Percentiles rank a stretch among this genome's conserved stretches.
Evolutionary conservation across 1,284 basidiomycete genomes (phyloP).

Genomic region (Microbotryum intermedium): DNA sequence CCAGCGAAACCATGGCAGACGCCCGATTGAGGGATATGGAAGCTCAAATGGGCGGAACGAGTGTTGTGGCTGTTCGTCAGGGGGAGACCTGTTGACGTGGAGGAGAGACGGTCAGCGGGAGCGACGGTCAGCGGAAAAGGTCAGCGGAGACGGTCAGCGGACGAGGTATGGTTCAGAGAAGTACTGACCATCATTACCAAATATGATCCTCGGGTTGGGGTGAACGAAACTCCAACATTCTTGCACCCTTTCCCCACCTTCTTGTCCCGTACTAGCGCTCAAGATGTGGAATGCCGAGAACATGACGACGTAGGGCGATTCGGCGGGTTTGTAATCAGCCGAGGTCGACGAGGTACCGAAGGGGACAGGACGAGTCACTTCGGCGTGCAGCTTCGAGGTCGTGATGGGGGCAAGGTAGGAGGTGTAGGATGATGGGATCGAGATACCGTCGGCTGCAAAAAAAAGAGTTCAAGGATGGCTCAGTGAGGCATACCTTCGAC

Average conservation of each 20-base stretch:
- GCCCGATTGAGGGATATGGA: conserved; percentile 89
- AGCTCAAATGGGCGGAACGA: conserved; percentile 51
- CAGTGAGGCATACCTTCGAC: neutral
- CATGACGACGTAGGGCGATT: conserved; percentile 98
- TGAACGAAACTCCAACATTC: conserved; percentile 98
- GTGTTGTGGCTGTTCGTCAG: conserved; percentile 43
- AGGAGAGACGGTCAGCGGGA: neutral
- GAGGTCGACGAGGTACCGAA: conserved; percentile 49
- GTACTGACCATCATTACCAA: conserved; percentile 63
- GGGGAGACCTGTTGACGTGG: conserved; percentile 34
- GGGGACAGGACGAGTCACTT: conserved; percentile 46
- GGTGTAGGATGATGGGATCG: conserved; percentile 91
- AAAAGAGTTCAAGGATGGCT: neutral
- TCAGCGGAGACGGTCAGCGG: neutral
- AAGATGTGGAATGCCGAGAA: conserved; percentile 84
- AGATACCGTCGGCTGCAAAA: conserved; percentile 70
- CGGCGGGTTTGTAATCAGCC: conserved; percentile 42
- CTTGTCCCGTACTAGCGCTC: conserved; percentile 55
- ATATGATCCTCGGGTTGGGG: conserved; percentile 65
- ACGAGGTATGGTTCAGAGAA: neutral
- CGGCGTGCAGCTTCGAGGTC: conserved; percentile 81
- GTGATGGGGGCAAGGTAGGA: conserved; percentile 89
- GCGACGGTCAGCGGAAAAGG: neutral
- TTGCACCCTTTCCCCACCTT: conserved; percentile 65
- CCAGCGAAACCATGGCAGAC: conserved; percentile 95